These are phyloP conservation scores for Purpureocillium lavendulum DNA, from an alignment of 2,329 filamentous ascomycete genomes.

Conservation along the genomic window DNA sequence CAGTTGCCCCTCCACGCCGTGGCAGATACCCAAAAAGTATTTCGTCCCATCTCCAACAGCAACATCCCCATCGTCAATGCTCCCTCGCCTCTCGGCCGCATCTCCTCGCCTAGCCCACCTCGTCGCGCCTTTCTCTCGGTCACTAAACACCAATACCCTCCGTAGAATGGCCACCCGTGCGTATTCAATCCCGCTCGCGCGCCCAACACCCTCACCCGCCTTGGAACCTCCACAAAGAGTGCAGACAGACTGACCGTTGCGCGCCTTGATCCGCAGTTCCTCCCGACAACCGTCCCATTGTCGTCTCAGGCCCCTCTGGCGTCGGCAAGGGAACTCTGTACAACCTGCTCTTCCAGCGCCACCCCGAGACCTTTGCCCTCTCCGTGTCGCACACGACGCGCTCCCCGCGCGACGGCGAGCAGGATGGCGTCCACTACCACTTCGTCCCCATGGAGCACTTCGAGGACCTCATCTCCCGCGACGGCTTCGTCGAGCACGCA, in stretches of 20 bases:
- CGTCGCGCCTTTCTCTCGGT: background rate
- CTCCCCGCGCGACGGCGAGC: constrained; percentile 63
- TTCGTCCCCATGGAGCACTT: constrained; percentile 64
- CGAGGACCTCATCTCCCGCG: constrained; percentile 53
- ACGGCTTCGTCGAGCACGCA: constrained; percentile 79
- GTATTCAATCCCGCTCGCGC: constrained; percentile 1
- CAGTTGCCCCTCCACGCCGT: no score
- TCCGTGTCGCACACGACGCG: constrained; percentile 74
- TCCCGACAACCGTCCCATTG: constrained; percentile 52
- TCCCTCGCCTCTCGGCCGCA: constrained; percentile 1
- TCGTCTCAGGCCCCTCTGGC: constrained; percentile 71
- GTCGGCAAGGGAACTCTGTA: constrained; percentile 76
- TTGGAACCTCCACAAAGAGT: no score
- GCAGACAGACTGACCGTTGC: no score
- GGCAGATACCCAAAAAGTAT: no score
- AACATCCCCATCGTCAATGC: constrained; percentile 4
- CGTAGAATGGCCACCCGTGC: constrained; percentile 14
- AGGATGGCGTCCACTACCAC: constrained; percentile 73
- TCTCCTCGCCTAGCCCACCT: background rate
- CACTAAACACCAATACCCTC: constrained; percentile 1
- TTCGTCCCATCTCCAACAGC: no score
- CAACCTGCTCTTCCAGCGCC: constrained; percentile 55
- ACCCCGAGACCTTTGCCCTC: constrained; percentile 43
- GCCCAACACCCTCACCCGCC: no score
- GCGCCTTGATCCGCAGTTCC: no score